These are phyloP conservation scores for Salicornia ramosissima DNA, from an alignment of 148 eudicot genomes.

Conservation along the genomic window DNA sequence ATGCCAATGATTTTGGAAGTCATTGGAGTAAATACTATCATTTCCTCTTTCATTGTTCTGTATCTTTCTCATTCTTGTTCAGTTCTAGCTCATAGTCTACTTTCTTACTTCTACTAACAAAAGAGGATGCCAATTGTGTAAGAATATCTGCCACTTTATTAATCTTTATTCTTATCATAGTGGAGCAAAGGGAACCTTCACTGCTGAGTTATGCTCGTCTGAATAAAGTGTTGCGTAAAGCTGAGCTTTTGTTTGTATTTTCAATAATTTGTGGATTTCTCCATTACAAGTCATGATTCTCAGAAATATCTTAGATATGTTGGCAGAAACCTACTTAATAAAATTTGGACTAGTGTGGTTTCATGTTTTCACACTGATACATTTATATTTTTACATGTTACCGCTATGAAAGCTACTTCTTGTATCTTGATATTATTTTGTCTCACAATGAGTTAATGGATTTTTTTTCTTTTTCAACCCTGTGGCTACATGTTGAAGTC, in stretches of 20 bases:
- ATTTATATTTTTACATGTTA: neutral
- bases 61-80: neutral
- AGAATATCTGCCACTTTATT: too few species aligned
- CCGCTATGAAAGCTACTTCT: neutral
- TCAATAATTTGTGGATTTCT: neutral
- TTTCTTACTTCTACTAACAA: too few species aligned
- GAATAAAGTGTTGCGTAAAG: too few species aligned
- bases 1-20: neutral
- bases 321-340: neutral
- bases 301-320: neutral
- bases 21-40: neutral
- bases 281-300: neutral
- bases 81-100: neutral
- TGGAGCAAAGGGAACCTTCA: too few species aligned
- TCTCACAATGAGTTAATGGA: neutral
- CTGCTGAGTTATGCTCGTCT: too few species aligned
- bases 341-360: neutral
- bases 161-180: too few species aligned
- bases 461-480: conserved; percentile 14
- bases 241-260: neutral
- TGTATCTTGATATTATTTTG: neutral
- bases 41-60: neutral
- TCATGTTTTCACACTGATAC: neutral
- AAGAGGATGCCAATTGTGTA: too few species aligned
- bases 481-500: conserved; percentile 30